Evolutionary conservation across 768 basidiomycete species (phyloP).

Genomic region (Kwoniella sp.): DNA sequence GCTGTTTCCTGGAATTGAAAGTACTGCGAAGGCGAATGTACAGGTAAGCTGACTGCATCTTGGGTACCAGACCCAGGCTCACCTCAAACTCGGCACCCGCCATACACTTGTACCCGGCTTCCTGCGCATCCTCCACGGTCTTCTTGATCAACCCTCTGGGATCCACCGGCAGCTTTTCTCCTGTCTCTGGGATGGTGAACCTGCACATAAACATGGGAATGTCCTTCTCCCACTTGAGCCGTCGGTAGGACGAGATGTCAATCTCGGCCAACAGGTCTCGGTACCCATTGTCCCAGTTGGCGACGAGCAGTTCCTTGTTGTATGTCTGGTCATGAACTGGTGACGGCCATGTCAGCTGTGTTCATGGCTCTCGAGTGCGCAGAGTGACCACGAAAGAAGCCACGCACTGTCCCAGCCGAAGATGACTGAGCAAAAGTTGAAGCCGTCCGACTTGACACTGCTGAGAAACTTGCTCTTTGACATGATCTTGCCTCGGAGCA

Average conservation of each 20-base stretch:
- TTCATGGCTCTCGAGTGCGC: neutral
- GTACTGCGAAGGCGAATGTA: constrained; percentile 33
- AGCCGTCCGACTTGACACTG: constrained; percentile 68
- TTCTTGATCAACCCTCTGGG: constrained; percentile 75
- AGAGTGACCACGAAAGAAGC: constrained; percentile 6
- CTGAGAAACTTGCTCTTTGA: constrained; percentile 86
- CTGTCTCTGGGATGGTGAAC: constrained; percentile 82
- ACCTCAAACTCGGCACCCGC: constrained; percentile 96
- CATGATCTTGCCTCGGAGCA: constrained; percentile 90
- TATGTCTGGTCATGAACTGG: constrained; percentile 87
- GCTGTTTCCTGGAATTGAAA: constrained; percentile 65
- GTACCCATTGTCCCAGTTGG: constrained; percentile 88
- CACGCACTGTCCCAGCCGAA: constrained; percentile 54
- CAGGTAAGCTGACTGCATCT: neutral
- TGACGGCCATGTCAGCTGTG: neutral
- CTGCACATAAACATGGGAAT: constrained; percentile 90
- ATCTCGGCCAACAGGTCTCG: constrained; percentile 79
- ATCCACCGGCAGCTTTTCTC: constrained; percentile 72
- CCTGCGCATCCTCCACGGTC: constrained; percentile 56
- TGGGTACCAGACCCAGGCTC: constrained; percentile 24
- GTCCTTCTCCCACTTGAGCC: constrained; percentile 86
- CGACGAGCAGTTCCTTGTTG: constrained; percentile 77
- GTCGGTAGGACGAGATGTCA: constrained; percentile 79
- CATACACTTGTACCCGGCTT: constrained; percentile 57
- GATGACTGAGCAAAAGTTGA: constrained; percentile 89